A percentile compares a stretch with the other conserved stretches of the same genome.
Conservation (phyloP, 768 basidiomycete genomes). For the Tephrocybe sp. region DNA sequence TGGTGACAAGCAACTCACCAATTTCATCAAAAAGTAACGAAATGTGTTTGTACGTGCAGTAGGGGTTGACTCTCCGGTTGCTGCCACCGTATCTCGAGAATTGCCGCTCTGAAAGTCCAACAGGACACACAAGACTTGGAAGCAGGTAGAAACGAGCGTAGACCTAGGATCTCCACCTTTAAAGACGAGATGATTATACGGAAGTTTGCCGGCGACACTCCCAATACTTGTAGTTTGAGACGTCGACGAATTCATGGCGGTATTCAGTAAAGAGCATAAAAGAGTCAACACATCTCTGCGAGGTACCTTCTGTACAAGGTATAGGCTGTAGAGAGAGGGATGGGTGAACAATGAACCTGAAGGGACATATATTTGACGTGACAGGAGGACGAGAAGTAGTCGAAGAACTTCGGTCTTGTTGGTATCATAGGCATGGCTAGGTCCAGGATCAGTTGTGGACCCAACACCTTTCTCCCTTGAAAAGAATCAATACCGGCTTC, state of each 20-base stretch:
- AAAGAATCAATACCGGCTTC: constrained; percentile 5
- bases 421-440: constrained; percentile 62
- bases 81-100: constrained; percentile 55
- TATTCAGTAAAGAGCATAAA: constrained; percentile 92
- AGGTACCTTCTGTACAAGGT: constrained; percentile 74
- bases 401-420: constrained; percentile 91
- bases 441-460: constrained; percentile 73
- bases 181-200: constrained; percentile 88
- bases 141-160: constrained; percentile 68
- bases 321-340: constrained; percentile 75
- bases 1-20: constrained; percentile 46
- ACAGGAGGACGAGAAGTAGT: constrained; percentile 83
- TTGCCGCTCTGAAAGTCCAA: constrained; percentile 81
- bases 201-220: constrained; percentile 75
- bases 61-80: constrained; percentile 48
- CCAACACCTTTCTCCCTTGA: constrained; percentile 94
- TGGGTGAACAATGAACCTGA: constrained; percentile 67
- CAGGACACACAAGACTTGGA: constrained; percentile 77
- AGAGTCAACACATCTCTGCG: constrained; percentile 87
- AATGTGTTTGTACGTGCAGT: constrained; percentile 82
- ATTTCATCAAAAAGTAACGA: constrained; percentile 87
- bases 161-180: constrained; percentile 83
- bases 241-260: constrained; percentile 70
- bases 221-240: constrained; percentile 55
- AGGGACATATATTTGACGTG: constrained; percentile 86